Base-by-base conservation (phyloP, 2,329 filamentous ascomycete species). In the Rachicladosporium sp. region DNA sequence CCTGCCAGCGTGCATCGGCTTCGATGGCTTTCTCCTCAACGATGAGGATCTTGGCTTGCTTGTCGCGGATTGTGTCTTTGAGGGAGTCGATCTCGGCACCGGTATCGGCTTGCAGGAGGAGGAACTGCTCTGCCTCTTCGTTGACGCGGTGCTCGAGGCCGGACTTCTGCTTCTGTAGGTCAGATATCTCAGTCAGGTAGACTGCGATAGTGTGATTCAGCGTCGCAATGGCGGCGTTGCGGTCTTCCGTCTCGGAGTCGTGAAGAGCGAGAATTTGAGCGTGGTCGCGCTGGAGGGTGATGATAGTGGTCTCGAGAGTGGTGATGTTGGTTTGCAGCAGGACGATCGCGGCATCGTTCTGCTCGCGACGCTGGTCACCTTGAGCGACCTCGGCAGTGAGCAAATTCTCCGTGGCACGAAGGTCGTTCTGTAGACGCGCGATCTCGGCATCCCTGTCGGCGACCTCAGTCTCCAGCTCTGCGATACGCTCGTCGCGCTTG, bases 1-100 rank as follows among this genome's bases (percentile, higher is more conserved):
- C 61, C 41, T 59, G 59, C 46, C 66, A 60, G 19, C 59, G 57
- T 3, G 53, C 54, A 41, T 68, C 66, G 35, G 63, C 60, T 31
- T 55, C 47, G 8, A 45, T 35, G 7, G 55, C 54, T 37, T 58
- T 58, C 36, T 51, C 43, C 37, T 54, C 52, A 9, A 60, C 50
- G 27, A 49, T 40, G 9, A 52, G 41, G 15, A 60, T 59, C 43
- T 58, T 57, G 29, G 42, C 45, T 32, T 59, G 54, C 49, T 59
- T 59, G 40, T 55, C 55, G 12, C 37, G 38, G 39, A 61, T 50
- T n/a, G 40, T 44, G 9, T 42, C 39, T 37, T 55, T 50, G 38
- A 58, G 48, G 3, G 37, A 33, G 6, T 53, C 49, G 41, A 61
- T 57, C 38, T 59, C 52, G 33, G 56, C 55, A 6, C 50, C 51